Base-by-base conservation (phyloP, 2,329 filamentous ascomycete genomes). In the Zymoseptoria pseudotritici region DNA sequence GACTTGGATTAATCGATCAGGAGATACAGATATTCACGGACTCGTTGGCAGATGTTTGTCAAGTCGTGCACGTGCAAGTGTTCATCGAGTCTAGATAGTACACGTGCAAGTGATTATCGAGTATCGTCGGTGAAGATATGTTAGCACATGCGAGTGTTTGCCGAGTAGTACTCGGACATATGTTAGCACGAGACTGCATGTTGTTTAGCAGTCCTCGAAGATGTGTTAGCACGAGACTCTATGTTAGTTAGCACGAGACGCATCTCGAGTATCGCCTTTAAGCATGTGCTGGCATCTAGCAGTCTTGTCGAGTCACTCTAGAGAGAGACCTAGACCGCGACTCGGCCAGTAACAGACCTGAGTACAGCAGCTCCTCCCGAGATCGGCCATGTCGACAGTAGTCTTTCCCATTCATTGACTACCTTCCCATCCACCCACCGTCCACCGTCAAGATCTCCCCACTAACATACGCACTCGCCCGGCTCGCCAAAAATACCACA, bases 371-470 rank as follows among this genome's bases (percentile, higher is more conserved):
- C 26, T 9, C 8, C 1, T 29, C 26, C 26, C 26, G 26, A 29
- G 26, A 29, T 29, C 26, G 26, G 26, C 26, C 26, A 29, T 9
- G 6, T 29, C 26, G 26, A 29, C 6, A 29, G 26, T 29, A 29
- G 26, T 29, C 26, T 29, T 29, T 9, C 26, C 7, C 26, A 29
- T 29, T 29, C 26, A 29, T 11, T 24, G 42, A 54, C 54, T 79
- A 95, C 79, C 90, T 80, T 1, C 89, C 91, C 91, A 96, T 95
- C 69, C 91, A 96, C 10, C 91, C 91, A 7, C 91, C 91, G 75
- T 96, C 92, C 53, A 96, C 89, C 24, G 89, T 87, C 66, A 96
- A 71, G 4, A 91, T 79, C 75, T 96, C 89, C 0, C 91, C 91
- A 66, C 83, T 90, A 46, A 96, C 87, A 77, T 96, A 96, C 9